A percentile compares a stretch with the other conserved stretches of the same genome.
These are phyloP conservation scores for Pythium dissotocum DNA, from an alignment of 352 stramenopile genomes.

Conservation along the genomic window DNA sequence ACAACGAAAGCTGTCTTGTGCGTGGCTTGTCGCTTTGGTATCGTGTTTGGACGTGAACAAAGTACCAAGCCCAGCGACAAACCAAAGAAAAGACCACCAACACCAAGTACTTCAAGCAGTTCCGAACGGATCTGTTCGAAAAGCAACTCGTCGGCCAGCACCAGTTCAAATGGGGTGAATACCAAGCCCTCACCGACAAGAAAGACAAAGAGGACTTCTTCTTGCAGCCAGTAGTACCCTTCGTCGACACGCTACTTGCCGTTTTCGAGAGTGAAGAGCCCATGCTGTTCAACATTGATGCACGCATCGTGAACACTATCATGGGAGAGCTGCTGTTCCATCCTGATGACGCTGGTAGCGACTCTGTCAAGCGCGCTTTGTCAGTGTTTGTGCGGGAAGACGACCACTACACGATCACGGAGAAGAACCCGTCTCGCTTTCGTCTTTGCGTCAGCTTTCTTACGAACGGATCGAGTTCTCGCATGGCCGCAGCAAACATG, in stretches of 20 bases:
- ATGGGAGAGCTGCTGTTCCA: conserved; percentile 9
- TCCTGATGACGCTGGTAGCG: conserved; percentile 1
- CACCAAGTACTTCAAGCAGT: too few species aligned
- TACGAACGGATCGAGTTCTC: conserved; percentile 14
- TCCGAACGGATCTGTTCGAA: too few species aligned
- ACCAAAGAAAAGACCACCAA: too few species aligned
- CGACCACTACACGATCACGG: conserved; percentile 7
- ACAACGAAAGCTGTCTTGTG: too few species aligned
- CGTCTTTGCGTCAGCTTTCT: conserved; percentile 25
- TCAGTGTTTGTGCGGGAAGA: background rate
- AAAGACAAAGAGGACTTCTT: too few species aligned
- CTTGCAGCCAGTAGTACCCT: too few species aligned
- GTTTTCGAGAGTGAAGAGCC: background rate
- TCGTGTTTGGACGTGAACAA: too few species aligned
- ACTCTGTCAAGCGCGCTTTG: background rate
- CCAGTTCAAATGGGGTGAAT: too few species aligned
- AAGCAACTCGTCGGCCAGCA: too few species aligned
- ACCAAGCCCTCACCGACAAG: too few species aligned
- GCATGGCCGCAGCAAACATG: conserved; percentile 16
- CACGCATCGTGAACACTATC: background rate
- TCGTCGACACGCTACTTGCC: background rate
- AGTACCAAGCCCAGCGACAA: too few species aligned
- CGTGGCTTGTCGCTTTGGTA: too few species aligned
- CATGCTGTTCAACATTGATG: background rate
- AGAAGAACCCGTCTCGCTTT: conserved; percentile 20